A percentile compares a stretch with the other conserved stretches of the same genome.
These are phyloP conservation scores for Fusarium subglutinans DNA, from an alignment of 2,329 filamentous ascomycete genomes.

Conservation along the genomic window DNA sequence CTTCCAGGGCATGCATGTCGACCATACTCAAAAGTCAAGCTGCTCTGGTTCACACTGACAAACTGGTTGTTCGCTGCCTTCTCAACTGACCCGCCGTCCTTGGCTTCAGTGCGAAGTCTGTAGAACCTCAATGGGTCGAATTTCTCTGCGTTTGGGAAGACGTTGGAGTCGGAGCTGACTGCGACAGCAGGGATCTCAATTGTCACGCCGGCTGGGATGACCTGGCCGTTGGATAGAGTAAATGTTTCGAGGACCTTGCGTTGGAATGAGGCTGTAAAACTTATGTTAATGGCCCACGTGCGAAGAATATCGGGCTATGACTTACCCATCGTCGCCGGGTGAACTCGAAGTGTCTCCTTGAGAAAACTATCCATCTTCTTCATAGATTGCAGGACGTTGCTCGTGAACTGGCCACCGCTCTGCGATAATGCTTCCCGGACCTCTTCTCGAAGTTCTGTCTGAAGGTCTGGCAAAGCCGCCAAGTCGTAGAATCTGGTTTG, in stretches of 20 bases:
- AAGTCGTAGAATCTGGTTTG: background rate
- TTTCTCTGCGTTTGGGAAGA: background rate
- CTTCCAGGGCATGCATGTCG: background rate
- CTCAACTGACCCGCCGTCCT: background rate
- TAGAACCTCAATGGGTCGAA: constrained; percentile 1
- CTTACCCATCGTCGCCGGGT: background rate
- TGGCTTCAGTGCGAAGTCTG: background rate
- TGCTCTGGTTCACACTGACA: background rate
- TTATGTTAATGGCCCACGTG: rapidly evolving
- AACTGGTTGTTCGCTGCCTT: background rate
- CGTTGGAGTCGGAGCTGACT: background rate
- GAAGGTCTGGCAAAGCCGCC: background rate
- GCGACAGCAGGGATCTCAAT: background rate
- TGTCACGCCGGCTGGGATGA: background rate
- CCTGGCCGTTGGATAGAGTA: background rate
- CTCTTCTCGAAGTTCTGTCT: background rate
- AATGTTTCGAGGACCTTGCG: background rate
- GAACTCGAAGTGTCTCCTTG: background rate
- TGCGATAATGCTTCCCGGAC: background rate
- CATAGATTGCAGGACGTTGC: background rate
- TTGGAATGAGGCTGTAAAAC: background rate
- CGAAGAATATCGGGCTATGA: rapidly evolving
- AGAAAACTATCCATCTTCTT: constrained; percentile 7
- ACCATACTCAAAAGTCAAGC: background rate
- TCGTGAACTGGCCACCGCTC: background rate